A percentile compares a stretch with the other conserved stretches of the same genome.
These are phyloP conservation scores for Lachancea dasiensis DNA, from an alignment of 805 yeast genomes.

Conservation along the genomic window DNA sequence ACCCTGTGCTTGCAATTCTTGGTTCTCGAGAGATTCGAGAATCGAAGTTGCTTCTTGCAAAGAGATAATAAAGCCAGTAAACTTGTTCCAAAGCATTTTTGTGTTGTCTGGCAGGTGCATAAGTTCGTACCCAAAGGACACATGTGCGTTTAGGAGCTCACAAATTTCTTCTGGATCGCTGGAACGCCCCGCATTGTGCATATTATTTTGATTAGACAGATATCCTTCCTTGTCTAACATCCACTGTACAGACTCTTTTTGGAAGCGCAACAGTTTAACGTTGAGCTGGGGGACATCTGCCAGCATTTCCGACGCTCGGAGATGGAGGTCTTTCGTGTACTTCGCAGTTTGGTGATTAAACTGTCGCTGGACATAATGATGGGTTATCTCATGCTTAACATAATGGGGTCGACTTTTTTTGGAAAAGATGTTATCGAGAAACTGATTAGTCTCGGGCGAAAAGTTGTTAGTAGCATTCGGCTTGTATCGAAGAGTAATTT, in stretches of 20 bases:
- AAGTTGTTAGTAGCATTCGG: conserved; percentile 23
- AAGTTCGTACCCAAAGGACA: conserved; percentile 28
- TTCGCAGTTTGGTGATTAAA: conserved; percentile 22
- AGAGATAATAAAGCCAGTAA: conserved; percentile 26
- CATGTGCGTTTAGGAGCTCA: conserved; percentile 20
- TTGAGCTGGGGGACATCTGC: conserved; percentile 13
- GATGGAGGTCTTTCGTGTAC: conserved; percentile 17
- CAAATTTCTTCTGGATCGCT: conserved; percentile 7
- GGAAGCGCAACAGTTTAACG: conserved; percentile 28
- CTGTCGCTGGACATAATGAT: conserved; percentile 22
- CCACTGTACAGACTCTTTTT: conserved; percentile 30
- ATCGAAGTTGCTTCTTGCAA: conserved; percentile 16
- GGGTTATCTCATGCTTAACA: conserved; percentile 7
- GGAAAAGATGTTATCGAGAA: conserved; percentile 22
- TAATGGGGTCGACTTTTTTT: conserved; percentile 5
- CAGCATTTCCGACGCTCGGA: conserved; percentile 3
- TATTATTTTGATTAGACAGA: background rate
- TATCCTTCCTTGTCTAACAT: conserved; percentile 25
- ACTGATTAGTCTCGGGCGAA: conserved; percentile 18
- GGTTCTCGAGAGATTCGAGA: conserved; percentile 8
- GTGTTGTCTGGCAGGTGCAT: conserved; percentile 9
- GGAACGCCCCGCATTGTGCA: background rate
- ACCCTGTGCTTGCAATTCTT: conserved; percentile 38
- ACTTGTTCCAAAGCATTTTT: conserved; percentile 29
- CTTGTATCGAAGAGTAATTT: conserved; percentile 5